A percentile compares a stretch with the other conserved stretches of the same genome.
Conservation (phyloP, 805 yeast genomes). For the Blastobotrys chiropterorum region DNA sequence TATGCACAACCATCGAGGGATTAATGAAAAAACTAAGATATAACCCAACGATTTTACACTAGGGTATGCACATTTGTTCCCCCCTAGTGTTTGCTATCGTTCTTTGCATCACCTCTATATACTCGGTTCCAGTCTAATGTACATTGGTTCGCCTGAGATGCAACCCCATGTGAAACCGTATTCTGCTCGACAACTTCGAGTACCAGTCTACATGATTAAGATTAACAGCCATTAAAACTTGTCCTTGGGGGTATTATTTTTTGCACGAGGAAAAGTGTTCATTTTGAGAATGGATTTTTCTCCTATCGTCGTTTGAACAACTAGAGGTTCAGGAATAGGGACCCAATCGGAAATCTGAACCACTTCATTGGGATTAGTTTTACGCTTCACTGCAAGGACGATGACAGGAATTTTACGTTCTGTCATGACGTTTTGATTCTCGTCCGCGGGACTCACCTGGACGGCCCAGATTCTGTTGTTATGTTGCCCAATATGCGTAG, state of each 20-base stretch:
- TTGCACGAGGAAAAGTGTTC: constrained; percentile 1
- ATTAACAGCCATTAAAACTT: not conserved
- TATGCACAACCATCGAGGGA: too few relatives aligned
- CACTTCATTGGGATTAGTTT: constrained; percentile 1
- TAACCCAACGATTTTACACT: too few relatives aligned
- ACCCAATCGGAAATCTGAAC: constrained; percentile 1
- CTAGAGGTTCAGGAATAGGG: not conserved
- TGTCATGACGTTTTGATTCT: not conserved
- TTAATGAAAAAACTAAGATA: too few relatives aligned
- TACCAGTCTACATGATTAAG: not conserved
- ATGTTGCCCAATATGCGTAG: constrained; percentile 22
- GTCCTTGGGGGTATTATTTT: not conserved
- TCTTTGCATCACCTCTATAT: too few relatives aligned
- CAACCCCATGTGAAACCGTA: too few relatives aligned
- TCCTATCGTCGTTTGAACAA: not conserved
- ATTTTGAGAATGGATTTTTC: not conserved
- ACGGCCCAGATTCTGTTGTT: constrained; percentile 20
- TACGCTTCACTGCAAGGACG: not conserved
- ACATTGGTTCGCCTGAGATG: too few relatives aligned
- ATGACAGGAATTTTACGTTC: constrained; percentile 1
- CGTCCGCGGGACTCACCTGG: constrained; percentile 17
- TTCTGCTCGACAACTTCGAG: too few relatives aligned
- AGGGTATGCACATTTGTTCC: too few relatives aligned
- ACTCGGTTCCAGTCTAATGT: too few relatives aligned
- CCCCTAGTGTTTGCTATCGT: too few relatives aligned